Percentiles rank a stretch among this genome's conserved stretches.
phyloP scores from a whole-genome alignment of 2,329 filamentous ascomycete genomes.

The Alternaria longipes region DNA sequence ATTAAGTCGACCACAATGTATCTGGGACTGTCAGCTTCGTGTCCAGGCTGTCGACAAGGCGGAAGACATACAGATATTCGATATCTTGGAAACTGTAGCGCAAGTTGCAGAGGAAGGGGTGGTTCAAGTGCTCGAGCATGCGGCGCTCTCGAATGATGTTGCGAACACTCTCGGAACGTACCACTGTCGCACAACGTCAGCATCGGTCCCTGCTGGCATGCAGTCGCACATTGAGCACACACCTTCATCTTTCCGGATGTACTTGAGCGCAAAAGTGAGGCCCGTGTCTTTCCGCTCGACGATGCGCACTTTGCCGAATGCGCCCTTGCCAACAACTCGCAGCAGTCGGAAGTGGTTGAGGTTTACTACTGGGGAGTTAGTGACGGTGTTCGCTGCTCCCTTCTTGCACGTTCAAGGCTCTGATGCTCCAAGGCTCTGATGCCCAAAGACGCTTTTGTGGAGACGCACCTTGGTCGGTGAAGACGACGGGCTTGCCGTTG shows the following conservation, averaged over 20 bases:
- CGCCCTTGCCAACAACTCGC: conserved; percentile 94
- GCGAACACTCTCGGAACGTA: conserved; percentile 95
- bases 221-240: conserved; percentile 44
- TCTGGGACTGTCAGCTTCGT: conserved; percentile 53
- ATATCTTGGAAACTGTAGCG: conserved; percentile 99
- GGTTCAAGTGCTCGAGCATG: conserved; percentile 98
- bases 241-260: conserved; percentile 99
- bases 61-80: conserved; percentile 85
- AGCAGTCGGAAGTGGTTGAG: conserved; percentile 96
- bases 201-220: conserved; percentile 17
- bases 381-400: neutral
- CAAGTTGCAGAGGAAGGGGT: conserved; percentile 97
- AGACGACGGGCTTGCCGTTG: conserved; percentile 90
- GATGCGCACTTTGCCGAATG: conserved; percentile 98
- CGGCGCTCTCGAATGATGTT: conserved; percentile 97
- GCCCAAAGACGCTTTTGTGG: neutral
- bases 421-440: no score
- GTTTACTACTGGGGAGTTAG: conserved; percentile 71
- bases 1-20: conserved; percentile 97
- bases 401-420: neutral
- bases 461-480: conserved; percentile 86
- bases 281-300: conserved; percentile 97
- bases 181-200: conserved; percentile 68
- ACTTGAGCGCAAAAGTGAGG: conserved; percentile 94
- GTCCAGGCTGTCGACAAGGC: neutral